These are phyloP conservation scores for Eustoma russellianum DNA, from an alignment of 257 asterid genomes.

Conservation along the genomic window DNA sequence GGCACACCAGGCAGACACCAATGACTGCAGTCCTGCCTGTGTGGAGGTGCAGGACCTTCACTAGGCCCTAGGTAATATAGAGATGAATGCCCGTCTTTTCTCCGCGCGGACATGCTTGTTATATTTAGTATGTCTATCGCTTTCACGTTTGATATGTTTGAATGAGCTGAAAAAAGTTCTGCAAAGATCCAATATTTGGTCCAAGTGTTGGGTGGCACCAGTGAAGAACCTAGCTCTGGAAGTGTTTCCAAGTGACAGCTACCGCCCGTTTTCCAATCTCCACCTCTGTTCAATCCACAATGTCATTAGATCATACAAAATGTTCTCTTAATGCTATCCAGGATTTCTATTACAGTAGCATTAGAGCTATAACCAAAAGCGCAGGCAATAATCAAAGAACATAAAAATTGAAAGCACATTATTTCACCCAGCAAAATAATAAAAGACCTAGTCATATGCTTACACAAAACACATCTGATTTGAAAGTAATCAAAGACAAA, in stretches of 20 bases:
- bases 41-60: slow-evolving; percentile 43
- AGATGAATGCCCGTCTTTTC: slow-evolving; percentile 92
- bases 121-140: slow-evolving; percentile 41
- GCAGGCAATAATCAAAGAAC: too few relatives aligned
- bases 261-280: slow-evolving; percentile 90
- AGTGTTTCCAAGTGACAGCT: slow-evolving; percentile 68
- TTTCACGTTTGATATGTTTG: slow-evolving; percentile 23
- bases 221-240: slow-evolving; percentile 62
- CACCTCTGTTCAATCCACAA: slow-evolving; percentile 45
- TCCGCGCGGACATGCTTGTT: slow-evolving; percentile 61
- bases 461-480: neutral
- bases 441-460: too few relatives aligned
- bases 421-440: too few relatives aligned
- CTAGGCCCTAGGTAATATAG: slow-evolving; percentile 61
- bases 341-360: too few relatives aligned
- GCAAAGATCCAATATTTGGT: slow-evolving; percentile 38
- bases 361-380: too few relatives aligned
- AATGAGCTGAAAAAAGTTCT: slow-evolving; percentile 20
- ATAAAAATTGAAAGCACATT: too few relatives aligned
- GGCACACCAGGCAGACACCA: slow-evolving; percentile 97
- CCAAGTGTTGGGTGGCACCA: slow-evolving; percentile 65
- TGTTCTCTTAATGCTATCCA: too few relatives aligned
- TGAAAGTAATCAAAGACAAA: neutral
- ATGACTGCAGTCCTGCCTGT: slow-evolving; percentile 90
- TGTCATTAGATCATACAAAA: neutral